Conservation (phyloP, 306 rosid species). For the Citrullus mucosospermus region DNA sequence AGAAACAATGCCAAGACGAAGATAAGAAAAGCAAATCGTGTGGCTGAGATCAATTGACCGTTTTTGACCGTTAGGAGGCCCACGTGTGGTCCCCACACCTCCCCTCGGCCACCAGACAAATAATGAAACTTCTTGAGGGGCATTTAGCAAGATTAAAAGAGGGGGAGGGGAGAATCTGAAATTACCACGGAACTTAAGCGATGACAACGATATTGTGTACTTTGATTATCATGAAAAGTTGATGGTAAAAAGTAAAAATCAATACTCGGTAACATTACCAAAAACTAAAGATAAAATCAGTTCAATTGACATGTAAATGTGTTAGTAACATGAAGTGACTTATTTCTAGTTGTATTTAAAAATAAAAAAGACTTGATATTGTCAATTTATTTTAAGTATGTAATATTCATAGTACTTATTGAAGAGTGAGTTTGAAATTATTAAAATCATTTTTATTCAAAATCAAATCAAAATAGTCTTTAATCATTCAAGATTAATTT, state of each 20-base stretch:
- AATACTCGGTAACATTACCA: too few species aligned
- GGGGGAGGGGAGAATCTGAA: background rate
- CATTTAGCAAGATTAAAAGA: background rate
- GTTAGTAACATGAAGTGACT: too few species aligned
- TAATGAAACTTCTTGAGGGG: background rate
- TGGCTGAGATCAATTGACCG: conserved; percentile 18
- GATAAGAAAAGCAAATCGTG: background rate
- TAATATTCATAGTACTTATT: too few species aligned
- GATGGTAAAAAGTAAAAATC: background rate
- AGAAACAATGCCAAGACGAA: background rate
- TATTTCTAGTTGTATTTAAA: too few species aligned
- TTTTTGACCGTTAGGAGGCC: conserved; percentile 33
- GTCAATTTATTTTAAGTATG: too few species aligned
- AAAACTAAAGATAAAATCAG: too few species aligned
- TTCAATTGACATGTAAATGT: too few species aligned
- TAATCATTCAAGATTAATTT: too few species aligned
- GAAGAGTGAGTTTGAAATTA: too few species aligned
- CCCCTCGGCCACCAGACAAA: background rate
- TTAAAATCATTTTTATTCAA: too few species aligned
- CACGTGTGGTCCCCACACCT: background rate
- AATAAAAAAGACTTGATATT: too few species aligned
- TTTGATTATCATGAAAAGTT: background rate
- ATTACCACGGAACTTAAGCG: background rate
- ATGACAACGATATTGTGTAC: background rate
- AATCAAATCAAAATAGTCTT: too few species aligned